Evolutionary conservation across 1,284 basidiomycete genomes (phyloP).

Genomic region (Termitomyces sp.): DNA sequence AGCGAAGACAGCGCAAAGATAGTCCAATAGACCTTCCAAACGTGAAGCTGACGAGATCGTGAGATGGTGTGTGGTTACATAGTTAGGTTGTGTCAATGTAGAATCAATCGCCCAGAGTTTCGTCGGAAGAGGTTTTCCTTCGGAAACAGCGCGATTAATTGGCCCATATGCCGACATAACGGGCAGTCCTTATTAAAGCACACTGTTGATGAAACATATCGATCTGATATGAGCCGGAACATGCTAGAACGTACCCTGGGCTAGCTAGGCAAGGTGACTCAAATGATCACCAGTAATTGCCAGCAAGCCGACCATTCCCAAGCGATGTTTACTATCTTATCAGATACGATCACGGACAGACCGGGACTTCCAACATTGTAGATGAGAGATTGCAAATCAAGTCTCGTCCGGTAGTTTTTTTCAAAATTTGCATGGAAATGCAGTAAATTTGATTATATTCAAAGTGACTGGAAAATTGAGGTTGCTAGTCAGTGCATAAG

Average conservation of each 20-base stretch:
- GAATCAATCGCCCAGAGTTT: slow-evolving; percentile 23
- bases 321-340: neutral
- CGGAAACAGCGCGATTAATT: slow-evolving; percentile 12
- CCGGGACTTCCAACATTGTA: too few relatives aligned
- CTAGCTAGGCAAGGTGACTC: neutral
- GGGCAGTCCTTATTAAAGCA: neutral
- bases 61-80: slow-evolving; percentile 61
- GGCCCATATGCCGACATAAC: slow-evolving; percentile 20
- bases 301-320: too few relatives aligned
- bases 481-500: neutral
- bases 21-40: slow-evolving; percentile 48
- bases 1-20: slow-evolving; percentile 65
- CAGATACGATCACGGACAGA: neutral
- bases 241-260: neutral
- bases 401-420: too few relatives aligned
- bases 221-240: neutral
- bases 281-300: neutral
- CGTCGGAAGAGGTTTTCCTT: slow-evolving; percentile 17
- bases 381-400: too few relatives aligned
- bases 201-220: neutral
- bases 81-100: slow-evolving; percentile 11
- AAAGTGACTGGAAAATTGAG: neutral
- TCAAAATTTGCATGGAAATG: neutral
- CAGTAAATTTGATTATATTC: neutral
- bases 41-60: slow-evolving; percentile 41